These are phyloP conservation scores for Coemansia sp. DNA, from an alignment of 192 early-diverging fungal species.

Conservation along the genomic window DNA sequence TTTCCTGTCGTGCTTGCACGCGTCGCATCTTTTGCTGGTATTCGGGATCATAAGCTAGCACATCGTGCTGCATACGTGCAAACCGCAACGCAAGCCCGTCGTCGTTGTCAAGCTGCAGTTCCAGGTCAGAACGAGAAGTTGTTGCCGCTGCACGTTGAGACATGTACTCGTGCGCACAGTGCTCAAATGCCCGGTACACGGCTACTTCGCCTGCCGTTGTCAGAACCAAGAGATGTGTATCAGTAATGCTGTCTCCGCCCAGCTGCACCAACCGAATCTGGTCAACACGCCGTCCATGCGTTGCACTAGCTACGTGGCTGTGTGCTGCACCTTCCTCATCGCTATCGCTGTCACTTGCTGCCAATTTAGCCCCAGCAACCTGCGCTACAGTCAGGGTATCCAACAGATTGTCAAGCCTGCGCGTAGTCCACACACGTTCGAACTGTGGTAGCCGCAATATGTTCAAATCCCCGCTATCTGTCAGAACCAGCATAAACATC, in stretches of 20 bases:
- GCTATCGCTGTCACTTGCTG: slow-evolving; percentile 2
- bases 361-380: not conserved
- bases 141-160: not conserved
- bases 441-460: slow-evolving; percentile 39
- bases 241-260: slow-evolving; percentile 26
- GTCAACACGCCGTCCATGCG: slow-evolving; percentile 15
- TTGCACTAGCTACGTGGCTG: not conserved
- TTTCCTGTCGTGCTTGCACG: slow-evolving; percentile 23
- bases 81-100: slow-evolving; percentile 32
- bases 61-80: slow-evolving; percentile 30
- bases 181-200: slow-evolving; percentile 46
- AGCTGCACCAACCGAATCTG: slow-evolving; percentile 40
- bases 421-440: slow-evolving; percentile 34
- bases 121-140: too few relatives aligned
- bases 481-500: slow-evolving; percentile 20
- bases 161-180: slow-evolving; percentile 25
- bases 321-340: slow-evolving; percentile 7
- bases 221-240: slow-evolving; percentile 27
- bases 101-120: slow-evolving; percentile 7
- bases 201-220: slow-evolving; percentile 38
- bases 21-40: slow-evolving; percentile 39
- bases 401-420: slow-evolving; percentile 30
- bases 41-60: slow-evolving; percentile 44
- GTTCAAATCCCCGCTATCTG: slow-evolving; percentile 23
- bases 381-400: slow-evolving; percentile 15